Evolutionary conservation across 257 asterid genomes (phyloP).

Genomic region (Solanum tarapatanum): DNA sequence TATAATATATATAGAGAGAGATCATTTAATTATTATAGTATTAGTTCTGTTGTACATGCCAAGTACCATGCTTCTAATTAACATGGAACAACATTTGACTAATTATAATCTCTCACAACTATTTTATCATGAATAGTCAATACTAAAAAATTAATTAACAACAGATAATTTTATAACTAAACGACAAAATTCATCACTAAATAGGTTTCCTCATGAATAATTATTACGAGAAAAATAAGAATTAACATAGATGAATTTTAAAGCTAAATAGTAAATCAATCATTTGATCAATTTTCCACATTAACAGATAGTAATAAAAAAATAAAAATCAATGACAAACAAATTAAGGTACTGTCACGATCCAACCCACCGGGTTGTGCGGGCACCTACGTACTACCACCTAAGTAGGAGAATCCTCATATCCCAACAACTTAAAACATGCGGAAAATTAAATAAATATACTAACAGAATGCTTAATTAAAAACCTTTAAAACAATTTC

Average conservation of each 20-base stretch:
- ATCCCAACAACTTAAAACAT: too few relatives aligned
- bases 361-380: fast-evolving
- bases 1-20: too few relatives aligned
- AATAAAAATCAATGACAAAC: not conserved
- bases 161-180: not conserved
- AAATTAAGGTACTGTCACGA: not conserved
- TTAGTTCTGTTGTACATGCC: not conserved
- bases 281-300: not conserved
- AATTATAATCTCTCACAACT: not conserved
- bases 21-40: too few relatives aligned
- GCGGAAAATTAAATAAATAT: too few relatives aligned
- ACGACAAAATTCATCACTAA: not conserved
- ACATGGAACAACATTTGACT: not conserved
- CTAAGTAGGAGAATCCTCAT: too few relatives aligned
- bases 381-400: too few relatives aligned
- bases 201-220: not conserved
- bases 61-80: not conserved
- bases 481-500: too few relatives aligned
- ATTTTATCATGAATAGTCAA: not conserved
- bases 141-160: not conserved
- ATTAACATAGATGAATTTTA: not conserved
- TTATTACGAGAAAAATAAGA: not conserved
- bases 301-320: not conserved
- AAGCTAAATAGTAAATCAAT: not conserved
- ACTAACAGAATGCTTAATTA: too few relatives aligned